Conservation (phyloP, 306 rosid species). For the Castanea crenata region DNA sequence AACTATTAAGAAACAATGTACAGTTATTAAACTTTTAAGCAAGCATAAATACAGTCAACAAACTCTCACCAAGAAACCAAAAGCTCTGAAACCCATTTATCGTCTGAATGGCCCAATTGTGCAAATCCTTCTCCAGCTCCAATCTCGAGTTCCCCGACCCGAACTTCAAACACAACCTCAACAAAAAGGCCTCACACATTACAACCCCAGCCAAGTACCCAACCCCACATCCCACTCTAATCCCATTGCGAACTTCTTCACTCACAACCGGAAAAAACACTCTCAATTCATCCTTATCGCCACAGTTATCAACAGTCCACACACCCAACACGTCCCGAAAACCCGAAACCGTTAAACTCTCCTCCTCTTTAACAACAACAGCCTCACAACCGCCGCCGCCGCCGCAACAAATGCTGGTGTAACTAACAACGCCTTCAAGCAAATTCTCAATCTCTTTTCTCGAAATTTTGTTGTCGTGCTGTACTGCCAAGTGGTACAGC, state of each 20-base stretch:
- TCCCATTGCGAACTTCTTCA: slow-evolving; percentile 31
- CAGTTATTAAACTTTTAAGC: not conserved
- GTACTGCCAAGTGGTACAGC: slow-evolving; percentile 23
- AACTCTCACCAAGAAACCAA: slow-evolving; percentile 60
- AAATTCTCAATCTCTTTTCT: slow-evolving; percentile 38
- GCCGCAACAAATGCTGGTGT: slow-evolving; percentile 55
- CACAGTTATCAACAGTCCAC: slow-evolving; percentile 49
- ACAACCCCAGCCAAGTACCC: slow-evolving; percentile 63
- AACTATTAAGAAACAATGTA: not conserved
- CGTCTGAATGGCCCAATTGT: slow-evolving; percentile 44
- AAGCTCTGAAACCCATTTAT: slow-evolving; percentile 48
- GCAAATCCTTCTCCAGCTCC: slow-evolving; percentile 52
- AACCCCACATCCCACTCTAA: slow-evolving; percentile 39
- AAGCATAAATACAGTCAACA: not conserved
- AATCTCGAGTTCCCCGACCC: slow-evolving; percentile 28
- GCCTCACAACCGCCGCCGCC: not conserved
- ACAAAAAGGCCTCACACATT: slow-evolving; percentile 59
- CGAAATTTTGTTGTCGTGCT: slow-evolving; percentile 2
- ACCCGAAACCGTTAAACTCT: slow-evolving; percentile 18
- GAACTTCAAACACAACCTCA: slow-evolving; percentile 53
- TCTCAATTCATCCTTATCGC: slow-evolving; percentile 32
- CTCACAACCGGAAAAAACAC: slow-evolving; percentile 57
- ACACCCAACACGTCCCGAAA: slow-evolving; percentile 48
- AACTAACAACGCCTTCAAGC: slow-evolving; percentile 51
- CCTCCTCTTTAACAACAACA: slow-evolving; percentile 2